Base-by-base conservation (phyloP, 106 monocot species). In the Acorus calamus region DNA sequence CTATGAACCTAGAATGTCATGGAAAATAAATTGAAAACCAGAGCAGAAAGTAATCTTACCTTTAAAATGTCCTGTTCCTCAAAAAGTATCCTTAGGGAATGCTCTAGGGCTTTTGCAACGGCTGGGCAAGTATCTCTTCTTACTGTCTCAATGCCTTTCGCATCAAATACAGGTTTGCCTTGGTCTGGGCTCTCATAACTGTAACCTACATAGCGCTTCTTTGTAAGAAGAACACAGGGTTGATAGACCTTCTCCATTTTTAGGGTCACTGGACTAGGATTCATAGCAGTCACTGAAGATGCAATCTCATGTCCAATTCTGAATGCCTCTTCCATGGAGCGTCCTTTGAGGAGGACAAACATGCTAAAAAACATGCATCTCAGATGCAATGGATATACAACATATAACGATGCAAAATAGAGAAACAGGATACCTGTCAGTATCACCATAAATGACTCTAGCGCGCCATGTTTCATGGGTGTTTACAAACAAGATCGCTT, bases 191-290 rank as follows among this genome's bases (percentile, higher is more conserved):
- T 80, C 76, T 91, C 91, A 65, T 83, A 96, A 65, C 91, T 91
- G 60, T 96, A 91, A 14, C 96, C 96, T 60, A 96, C 96, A 75
- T 96, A 96, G n/a, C 96, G 91, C 50, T 96, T 96, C 75, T 96
- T 96, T 5, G 96, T 88, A 52, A 96, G 90, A 59, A 96, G 91
- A 77, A 96, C 91, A 46, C 91, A 91, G 44, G 87, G 87, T 6
- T 83, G 53, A 74, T 96, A 96, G 8, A 96, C 87, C 62, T 96
- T 91, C 70, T 96, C 96, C 60, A 96, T 63, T 72, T 96, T 96
- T 55, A 96, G 60, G 11, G 83, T 79, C 12, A 96, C 96, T 5
- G 91, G 96, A 64, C 76, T 53, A n/a, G 96, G 96, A 73, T 96
- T 96, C 76, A 96, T 91, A 53, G 76, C 60, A 68, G 91, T 87